Conservation (phyloP, 2,329 filamentous ascomycete genomes). For the Bipolaris oryzae region DNA sequence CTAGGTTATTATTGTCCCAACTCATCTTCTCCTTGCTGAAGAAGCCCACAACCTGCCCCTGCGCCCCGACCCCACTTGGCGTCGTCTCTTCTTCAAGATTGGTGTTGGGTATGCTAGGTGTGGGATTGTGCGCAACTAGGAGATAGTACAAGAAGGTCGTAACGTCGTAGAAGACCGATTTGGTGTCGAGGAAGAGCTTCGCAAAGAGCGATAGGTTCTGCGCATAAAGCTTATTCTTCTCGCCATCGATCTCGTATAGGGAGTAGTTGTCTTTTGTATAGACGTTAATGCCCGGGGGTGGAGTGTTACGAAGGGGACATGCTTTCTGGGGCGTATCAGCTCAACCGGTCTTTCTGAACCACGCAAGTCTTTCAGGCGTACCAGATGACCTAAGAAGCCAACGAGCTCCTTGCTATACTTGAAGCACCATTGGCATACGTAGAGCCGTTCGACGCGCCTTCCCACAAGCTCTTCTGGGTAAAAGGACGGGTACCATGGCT, state of each 20-base stretch:
- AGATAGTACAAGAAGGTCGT: constrained; percentile 93
- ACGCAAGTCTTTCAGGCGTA: not conserved
- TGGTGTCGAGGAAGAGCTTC: constrained; percentile 97
- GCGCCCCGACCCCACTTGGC: not conserved
- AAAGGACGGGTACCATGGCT: constrained; percentile 91
- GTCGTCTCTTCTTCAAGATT: constrained; percentile 27
- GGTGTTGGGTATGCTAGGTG: constrained; percentile 40
- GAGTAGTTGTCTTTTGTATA: constrained; percentile 82
- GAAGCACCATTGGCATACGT: constrained; percentile 92
- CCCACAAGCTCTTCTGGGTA: constrained; percentile 71
- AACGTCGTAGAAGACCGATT: constrained; percentile 98
- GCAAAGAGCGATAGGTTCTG: constrained; percentile 96
- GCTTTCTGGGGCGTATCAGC: constrained; percentile 45
- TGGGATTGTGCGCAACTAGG: constrained; percentile 72
- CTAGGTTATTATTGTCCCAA: constrained; percentile 98
- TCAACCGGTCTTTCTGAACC: not conserved
- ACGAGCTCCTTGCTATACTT: constrained; percentile 74
- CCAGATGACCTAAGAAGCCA: constrained; percentile 55
- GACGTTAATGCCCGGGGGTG: constrained; percentile 72
- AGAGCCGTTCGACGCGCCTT: constrained; percentile 62
- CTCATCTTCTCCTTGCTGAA: constrained; percentile 99
- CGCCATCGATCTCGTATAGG: constrained; percentile 92
- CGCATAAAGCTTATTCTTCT: constrained; percentile 83
- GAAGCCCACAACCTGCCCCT: constrained; percentile 79
- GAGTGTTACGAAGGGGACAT: constrained; percentile 49